phyloP scores from a whole-genome alignment of 306 rosid species.

The Citrullus amarus region DNA sequence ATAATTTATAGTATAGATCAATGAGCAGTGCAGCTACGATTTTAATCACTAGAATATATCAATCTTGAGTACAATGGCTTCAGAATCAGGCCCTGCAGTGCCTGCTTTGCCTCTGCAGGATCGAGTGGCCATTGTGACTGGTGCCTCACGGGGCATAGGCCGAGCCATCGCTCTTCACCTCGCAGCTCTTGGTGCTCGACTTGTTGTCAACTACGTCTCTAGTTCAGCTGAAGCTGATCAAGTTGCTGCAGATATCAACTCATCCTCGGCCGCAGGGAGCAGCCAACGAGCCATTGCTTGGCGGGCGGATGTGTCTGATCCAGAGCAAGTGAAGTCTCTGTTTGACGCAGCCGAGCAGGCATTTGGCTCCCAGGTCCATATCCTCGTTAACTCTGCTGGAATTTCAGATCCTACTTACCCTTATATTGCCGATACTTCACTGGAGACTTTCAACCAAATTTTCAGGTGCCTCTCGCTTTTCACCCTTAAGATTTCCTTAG shows the following conservation, averaged over 20 bases:
- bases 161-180: slow-evolving; percentile 36
- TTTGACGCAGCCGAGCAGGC: slow-evolving; percentile 28
- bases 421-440: slow-evolving; percentile 12
- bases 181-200: slow-evolving; percentile 31
- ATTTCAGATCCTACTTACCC: slow-evolving; percentile 30
- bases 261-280: background rate
- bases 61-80: background rate
- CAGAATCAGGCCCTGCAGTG: background rate
- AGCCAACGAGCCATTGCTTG: slow-evolving; percentile 17
- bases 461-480: slow-evolving; percentile 9
- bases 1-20: background rate
- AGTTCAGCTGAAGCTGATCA: slow-evolving; percentile 25
- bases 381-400: slow-evolving; percentile 34
- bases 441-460: slow-evolving; percentile 27
- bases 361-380: slow-evolving; percentile 15
- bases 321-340: slow-evolving; percentile 25
- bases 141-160: slow-evolving; percentile 45
- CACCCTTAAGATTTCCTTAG: background rate
- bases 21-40: background rate
- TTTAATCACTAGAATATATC: background rate
- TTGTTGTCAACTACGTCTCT: slow-evolving; percentile 27
- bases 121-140: background rate
- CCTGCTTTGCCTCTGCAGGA: background rate
- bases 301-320: slow-evolving; percentile 30
- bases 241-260: slow-evolving; percentile 25